Conservation (phyloP, 2,329 filamentous ascomycete genomes). For the Raffaelea arxii region DNA sequence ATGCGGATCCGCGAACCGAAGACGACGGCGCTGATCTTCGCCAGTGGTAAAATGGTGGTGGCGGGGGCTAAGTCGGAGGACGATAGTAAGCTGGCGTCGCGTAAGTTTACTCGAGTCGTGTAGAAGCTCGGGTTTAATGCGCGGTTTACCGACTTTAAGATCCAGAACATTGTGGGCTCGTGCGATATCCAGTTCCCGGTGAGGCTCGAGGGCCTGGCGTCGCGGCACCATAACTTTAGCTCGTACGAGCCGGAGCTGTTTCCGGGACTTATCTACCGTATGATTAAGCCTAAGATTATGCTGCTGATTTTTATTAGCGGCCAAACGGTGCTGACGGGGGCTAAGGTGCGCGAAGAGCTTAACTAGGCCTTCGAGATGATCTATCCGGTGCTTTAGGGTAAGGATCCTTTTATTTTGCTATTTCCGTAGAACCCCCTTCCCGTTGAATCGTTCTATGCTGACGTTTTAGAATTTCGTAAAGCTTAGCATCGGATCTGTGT, state of each 20-base stretch:
- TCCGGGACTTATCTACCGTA: conserved; percentile 98
- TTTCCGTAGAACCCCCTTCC: too few species aligned
- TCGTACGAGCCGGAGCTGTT: conserved; percentile 98
- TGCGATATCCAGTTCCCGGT: conserved; percentile 99
- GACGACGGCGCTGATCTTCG: conserved; percentile 96
- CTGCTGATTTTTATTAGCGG: conserved; percentile 95
- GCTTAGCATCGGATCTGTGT: too few species aligned
- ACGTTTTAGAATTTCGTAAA: conserved; percentile 39
- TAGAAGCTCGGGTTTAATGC: conserved; percentile 99
- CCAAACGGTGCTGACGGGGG: conserved; percentile 96
- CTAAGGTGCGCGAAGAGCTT: conserved; percentile 97
- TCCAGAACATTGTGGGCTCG: conserved; percentile 97
- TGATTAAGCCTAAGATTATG: conserved; percentile 99
- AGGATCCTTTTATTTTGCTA: conserved; percentile 16
- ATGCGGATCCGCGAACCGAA: conserved; percentile 99
- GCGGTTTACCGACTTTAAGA: conserved; percentile 99
- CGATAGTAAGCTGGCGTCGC: conserved; percentile 90
- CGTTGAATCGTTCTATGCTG: conserved; percentile 14
- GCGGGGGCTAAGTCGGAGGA: conserved; percentile 80
- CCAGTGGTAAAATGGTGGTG: conserved; percentile 99
- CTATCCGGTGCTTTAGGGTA: conserved; percentile 87
- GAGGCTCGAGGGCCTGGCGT: conserved; percentile 87
- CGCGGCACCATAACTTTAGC: conserved; percentile 97
- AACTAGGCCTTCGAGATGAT: conserved; percentile 96
- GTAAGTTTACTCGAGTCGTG: conserved; percentile 98